Conservation (phyloP, 2,329 filamentous ascomycete genomes). For the Arthrobotrys iridis region DNA sequence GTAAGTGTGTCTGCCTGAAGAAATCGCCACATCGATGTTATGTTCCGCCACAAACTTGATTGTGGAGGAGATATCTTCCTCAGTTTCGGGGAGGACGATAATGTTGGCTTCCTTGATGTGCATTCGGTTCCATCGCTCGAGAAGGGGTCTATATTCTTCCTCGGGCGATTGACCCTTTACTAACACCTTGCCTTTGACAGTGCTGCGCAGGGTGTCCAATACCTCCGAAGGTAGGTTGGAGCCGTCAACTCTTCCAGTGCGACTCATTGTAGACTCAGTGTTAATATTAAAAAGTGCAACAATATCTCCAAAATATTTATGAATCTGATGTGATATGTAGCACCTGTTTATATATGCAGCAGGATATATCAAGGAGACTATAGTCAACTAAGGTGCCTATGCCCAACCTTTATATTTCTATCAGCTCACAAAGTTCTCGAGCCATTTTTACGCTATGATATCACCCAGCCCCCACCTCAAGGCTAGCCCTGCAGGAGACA, state of each 20-base stretch:
- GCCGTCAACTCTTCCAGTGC: conserved; percentile 20
- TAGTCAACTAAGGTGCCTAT: too few species aligned
- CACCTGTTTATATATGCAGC: too few species aligned
- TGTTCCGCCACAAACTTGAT: conserved; percentile 47
- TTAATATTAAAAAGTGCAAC: conserved; percentile 9
- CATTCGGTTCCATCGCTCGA: conserved; percentile 47
- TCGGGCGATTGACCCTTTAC: conserved; percentile 44
- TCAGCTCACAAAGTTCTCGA: not conserved
- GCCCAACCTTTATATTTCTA: not conserved
- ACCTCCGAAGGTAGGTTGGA: conserved; percentile 29
- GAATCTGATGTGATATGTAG: too few species aligned
- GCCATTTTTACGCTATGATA: not conserved
- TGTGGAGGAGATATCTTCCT: conserved; percentile 34
- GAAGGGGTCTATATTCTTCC: conserved; percentile 38
- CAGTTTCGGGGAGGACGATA: conserved; percentile 36
- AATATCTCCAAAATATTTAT: too few species aligned
- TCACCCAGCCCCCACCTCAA: not conserved
- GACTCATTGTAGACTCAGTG: conserved; percentile 23
- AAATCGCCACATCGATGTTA: conserved; percentile 42
- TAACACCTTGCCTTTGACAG: conserved; percentile 42
- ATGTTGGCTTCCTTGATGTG: conserved; percentile 49
- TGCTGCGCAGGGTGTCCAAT: conserved; percentile 31
- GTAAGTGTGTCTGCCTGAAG: conserved; percentile 44
- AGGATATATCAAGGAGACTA: too few species aligned
- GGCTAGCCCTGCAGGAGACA: too few species aligned